Conservation (phyloP, 2,329 filamentous ascomycete species). For the Byssochlamys sp. region DNA sequence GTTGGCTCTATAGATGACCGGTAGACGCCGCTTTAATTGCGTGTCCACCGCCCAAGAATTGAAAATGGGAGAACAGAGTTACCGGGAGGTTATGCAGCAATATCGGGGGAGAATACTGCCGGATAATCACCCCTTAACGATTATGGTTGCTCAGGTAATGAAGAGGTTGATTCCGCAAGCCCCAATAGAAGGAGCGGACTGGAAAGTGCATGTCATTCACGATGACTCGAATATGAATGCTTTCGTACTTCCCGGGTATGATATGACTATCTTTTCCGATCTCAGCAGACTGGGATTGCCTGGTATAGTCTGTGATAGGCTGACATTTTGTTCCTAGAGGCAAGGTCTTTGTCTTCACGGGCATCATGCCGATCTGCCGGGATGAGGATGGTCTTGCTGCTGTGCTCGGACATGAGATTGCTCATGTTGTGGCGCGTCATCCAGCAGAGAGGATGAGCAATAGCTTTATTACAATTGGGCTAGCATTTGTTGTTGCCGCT, state of each 20-base stretch:
- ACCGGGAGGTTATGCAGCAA: slow-evolving; percentile 40
- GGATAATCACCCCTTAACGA: slow-evolving; percentile 38
- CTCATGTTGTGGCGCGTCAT: slow-evolving; percentile 52
- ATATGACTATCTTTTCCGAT: not conserved
- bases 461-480: slow-evolving; percentile 23
- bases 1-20: slow-evolving; percentile 35
- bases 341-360: slow-evolving; percentile 57
- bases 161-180: slow-evolving; percentile 45
- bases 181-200: slow-evolving; percentile 35
- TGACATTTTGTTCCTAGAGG: slow-evolving; percentile 23
- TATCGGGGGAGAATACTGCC: slow-evolving; percentile 42
- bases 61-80: slow-evolving; percentile 32
- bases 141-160: slow-evolving; percentile 44
- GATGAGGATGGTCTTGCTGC: slow-evolving; percentile 52
- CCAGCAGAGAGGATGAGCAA: slow-evolving; percentile 46
- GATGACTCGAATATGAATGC: slow-evolving; percentile 43
- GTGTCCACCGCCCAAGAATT: slow-evolving; percentile 40
- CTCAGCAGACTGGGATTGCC: not conserved
- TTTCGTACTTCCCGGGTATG: slow-evolving; percentile 52
- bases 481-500: slow-evolving; percentile 17
- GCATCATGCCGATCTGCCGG: slow-evolving; percentile 48
- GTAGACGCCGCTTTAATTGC: slow-evolving; percentile 51
- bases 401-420: slow-evolving; percentile 55
- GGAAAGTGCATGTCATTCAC: slow-evolving; percentile 54
- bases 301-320: slow-evolving; percentile 2